phyloP scores from a whole-genome alignment of 768 basidiomycete genomes.

The Mycena rosella region DNA sequence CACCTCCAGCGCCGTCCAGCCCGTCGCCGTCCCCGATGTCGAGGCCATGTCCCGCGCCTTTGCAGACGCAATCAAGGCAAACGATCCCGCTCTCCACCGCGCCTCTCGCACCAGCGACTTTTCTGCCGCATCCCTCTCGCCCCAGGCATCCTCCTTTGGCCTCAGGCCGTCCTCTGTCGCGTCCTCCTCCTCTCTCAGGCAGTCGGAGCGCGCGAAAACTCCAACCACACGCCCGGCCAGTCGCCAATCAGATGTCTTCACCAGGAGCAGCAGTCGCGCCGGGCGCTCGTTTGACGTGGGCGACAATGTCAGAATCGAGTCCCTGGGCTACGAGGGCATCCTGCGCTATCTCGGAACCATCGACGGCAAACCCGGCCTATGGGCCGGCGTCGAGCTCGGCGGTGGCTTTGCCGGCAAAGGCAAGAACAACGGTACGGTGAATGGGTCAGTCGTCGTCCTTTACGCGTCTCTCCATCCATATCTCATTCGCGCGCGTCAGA shows the following conservation, averaged over 20 bases:
- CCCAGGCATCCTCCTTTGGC: conserved; percentile 57
- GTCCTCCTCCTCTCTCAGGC: conserved; percentile 62
- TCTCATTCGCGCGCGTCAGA: conserved; percentile 53
- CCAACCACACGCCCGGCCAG: conserved; percentile 71
- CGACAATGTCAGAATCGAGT: conserved; percentile 88
- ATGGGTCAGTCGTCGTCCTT: conserved; percentile 71
- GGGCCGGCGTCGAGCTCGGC: conserved; percentile 93
- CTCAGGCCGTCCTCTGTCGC: conserved; percentile 67
- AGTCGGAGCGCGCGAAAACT: conserved; percentile 63
- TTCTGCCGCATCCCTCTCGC: conserved; percentile 63
- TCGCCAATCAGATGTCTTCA: conserved; percentile 73
- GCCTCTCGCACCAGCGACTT: conserved; percentile 53
- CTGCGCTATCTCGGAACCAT: conserved; percentile 88
- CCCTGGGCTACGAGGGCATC: conserved; percentile 88
- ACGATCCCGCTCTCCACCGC: conserved; percentile 83
- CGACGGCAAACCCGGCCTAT: conserved; percentile 88
- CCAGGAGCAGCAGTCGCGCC: conserved; percentile 60
- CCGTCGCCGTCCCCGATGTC: conserved; percentile 53
- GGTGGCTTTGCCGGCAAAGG: conserved; percentile 91
- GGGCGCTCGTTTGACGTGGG: conserved; percentile 72
- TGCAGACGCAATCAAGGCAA: conserved; percentile 82
- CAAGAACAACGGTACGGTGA: conserved; percentile 94
- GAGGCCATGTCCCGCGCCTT: conserved; percentile 81
- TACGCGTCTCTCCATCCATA: conserved; percentile 23
- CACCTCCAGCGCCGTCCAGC: conserved; percentile 63